Percentiles rank a stretch among this genome's conserved stretches.
Conservation (phyloP, 2,329 filamentous ascomycete genomes). For the Lasiodiplodia sp. region DNA sequence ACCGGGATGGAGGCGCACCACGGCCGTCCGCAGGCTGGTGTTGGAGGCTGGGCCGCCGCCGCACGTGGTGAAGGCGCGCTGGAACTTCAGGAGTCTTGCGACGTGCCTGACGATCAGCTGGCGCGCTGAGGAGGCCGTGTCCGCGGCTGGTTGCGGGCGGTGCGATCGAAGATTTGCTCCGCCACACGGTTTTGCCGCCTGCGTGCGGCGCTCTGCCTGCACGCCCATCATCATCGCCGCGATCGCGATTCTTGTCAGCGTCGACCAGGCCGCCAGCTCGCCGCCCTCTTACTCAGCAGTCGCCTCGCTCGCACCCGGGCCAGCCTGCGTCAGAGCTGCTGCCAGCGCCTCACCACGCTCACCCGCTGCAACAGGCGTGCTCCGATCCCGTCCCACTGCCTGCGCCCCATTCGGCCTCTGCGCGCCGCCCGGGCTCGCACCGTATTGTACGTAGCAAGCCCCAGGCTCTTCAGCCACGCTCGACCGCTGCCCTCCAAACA, state of each 20-base stretch:
- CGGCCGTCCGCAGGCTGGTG: neutral
- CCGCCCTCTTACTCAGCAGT: conserved; percentile 19
- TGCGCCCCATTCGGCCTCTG: conserved; percentile 9
- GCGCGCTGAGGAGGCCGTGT: neutral
- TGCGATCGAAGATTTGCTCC: conserved; percentile 8
- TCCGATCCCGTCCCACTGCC: neutral
- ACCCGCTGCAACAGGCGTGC: neutral
- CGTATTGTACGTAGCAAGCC: neutral
- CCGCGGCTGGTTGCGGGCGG: neutral
- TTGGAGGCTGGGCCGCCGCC: neutral
- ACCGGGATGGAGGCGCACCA: neutral
- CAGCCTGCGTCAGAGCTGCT: conserved; percentile 7
- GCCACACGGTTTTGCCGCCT: neutral
- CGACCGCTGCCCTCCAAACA: conserved; percentile 12
- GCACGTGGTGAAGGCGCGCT: neutral
- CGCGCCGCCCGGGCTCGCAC: neutral
- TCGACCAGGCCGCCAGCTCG: neutral
- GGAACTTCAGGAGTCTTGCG: neutral
- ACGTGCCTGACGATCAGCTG: conserved; percentile 12
- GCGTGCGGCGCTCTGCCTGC: conserved; percentile 1
- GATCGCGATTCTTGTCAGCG: conserved; percentile 8
- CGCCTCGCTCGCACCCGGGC: conserved; percentile 14
- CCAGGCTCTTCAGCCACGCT: conserved; percentile 22
- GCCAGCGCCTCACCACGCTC: conserved; percentile 14
- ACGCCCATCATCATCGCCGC: neutral